Percentiles rank a stretch among this genome's conserved stretches.
Conservation (phyloP, 257 asterid species). For the Oldenlandia corymbosa region DNA sequence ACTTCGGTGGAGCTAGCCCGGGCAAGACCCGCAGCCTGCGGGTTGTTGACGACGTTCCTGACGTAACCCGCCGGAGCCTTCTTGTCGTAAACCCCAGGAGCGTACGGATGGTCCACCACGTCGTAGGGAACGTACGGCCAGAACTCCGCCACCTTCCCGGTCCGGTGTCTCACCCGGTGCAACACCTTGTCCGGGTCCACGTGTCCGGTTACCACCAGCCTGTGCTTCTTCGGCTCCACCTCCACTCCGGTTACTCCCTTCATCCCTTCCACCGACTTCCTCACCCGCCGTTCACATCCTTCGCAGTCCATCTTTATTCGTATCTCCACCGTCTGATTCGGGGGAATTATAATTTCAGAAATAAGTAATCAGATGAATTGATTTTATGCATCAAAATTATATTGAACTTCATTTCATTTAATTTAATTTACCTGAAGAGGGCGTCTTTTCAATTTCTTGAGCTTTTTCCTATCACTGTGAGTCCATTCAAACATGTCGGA, state of each 20-base stretch:
- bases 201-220: constrained; percentile 30
- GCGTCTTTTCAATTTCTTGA: constrained; percentile 24
- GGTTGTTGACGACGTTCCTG: constrained; percentile 21
- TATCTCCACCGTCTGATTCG: constrained; percentile 40
- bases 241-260: constrained; percentile 29
- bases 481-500: constrained; percentile 19
- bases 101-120: constrained; percentile 40
- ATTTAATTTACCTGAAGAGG: constrained; percentile 27
- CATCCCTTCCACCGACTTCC: constrained; percentile 37
- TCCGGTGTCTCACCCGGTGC: constrained; percentile 30
- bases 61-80: constrained; percentile 41
- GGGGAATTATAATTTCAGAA: no score
- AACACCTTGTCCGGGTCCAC: constrained; percentile 37
- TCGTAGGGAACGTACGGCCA: constrained; percentile 44
- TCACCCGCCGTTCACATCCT: constrained; percentile 35
- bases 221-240: constrained; percentile 37
- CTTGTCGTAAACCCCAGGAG: constrained; percentile 36
- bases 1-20: constrained; percentile 39
- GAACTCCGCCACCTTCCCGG: constrained; percentile 32
- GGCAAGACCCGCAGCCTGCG: constrained; percentile 24
- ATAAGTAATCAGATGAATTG: no score
- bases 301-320: constrained; percentile 44
- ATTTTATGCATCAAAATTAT: no score
- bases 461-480: constrained; percentile 22
- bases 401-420: no score